Conservation (phyloP, 495 filamentous ascomycete genomes). For the Talaromyces trachyspermus region DNA sequence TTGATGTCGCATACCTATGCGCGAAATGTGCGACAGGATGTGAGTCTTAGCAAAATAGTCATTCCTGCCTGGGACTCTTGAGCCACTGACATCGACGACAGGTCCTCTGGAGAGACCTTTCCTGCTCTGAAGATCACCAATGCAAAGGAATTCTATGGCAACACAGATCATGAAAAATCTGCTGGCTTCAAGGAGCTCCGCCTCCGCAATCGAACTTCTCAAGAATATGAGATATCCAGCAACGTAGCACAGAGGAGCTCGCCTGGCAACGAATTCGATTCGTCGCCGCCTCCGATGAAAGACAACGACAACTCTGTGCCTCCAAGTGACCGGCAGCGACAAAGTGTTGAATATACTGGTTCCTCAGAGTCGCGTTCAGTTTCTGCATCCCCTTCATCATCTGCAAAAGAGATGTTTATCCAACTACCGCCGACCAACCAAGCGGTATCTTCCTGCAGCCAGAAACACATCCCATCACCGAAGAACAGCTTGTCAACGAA, state of each 20-base stretch:
- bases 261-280: not conserved
- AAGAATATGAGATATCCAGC: not conserved
- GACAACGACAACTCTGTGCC: not conserved
- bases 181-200: not conserved
- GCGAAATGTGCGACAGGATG: too few species aligned
- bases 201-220: not conserved
- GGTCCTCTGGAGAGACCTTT: too few species aligned
- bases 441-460: constrained; percentile 20
- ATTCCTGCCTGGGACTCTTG: too few species aligned
- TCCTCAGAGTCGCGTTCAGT: not conserved
- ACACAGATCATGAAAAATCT: too few species aligned
- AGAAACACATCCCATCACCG: constrained; percentile 61
- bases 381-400: not conserved
- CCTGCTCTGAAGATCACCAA: too few species aligned
- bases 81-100: too few species aligned
- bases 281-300: not conserved
- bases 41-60: too few species aligned
- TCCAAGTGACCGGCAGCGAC: not conserved
- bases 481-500: constrained; percentile 50
- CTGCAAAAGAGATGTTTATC: too few species aligned
- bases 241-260: not conserved
- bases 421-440: not conserved
- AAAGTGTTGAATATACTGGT: not conserved
- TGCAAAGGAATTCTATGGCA: too few species aligned
- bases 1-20: too few species aligned